Percentiles rank a stretch among this genome's conserved stretches.
Conservation (phyloP, 345 rosid species). For the Durio zibethinus region DNA sequence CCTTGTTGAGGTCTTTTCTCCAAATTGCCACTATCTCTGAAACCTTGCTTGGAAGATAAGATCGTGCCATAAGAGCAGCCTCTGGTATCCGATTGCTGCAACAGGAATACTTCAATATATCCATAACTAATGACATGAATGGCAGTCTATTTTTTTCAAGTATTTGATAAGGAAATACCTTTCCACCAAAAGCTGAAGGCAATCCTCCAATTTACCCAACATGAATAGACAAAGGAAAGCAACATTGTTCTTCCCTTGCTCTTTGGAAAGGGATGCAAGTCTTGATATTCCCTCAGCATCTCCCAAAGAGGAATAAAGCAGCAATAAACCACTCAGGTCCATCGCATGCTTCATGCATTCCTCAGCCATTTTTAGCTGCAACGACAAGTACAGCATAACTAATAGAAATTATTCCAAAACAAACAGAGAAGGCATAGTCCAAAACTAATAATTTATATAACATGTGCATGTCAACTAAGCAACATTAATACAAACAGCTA, state of each 20-base stretch:
- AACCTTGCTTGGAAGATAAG: conserved; percentile 98
- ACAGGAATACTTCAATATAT: conserved; percentile 23
- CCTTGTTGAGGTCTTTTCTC: conserved; percentile 97
- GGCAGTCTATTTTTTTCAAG: conserved; percentile 10
- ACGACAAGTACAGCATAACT: not conserved
- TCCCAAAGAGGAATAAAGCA: conserved; percentile 94
- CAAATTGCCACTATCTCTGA: conserved; percentile 91
- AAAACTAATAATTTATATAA: not conserved
- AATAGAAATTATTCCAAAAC: not conserved
- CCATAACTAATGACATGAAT: conserved; percentile 10
- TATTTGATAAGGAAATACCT: conserved; percentile 45
- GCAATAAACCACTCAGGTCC: conserved; percentile 95
- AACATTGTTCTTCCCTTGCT: conserved; percentile 97
- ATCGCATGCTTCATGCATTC: conserved; percentile 87
- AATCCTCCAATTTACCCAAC: conserved; percentile 95
- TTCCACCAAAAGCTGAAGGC: conserved; percentile 88
- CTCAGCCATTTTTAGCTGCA: conserved; percentile 98
- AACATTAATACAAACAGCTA: not conserved
- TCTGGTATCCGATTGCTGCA: conserved; percentile 98
- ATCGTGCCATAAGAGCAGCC: conserved; percentile 99
- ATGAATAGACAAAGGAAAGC: conserved; percentile 87
- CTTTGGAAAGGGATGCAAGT: conserved; percentile 83
- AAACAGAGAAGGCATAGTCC: not conserved
- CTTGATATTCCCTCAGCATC: conserved; percentile 86
- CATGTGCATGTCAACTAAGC: not conserved